These are phyloP conservation scores for Pseudonectria foliicola DNA, from an alignment of 2,329 filamentous ascomycete species.

Conservation along the genomic window DNA sequence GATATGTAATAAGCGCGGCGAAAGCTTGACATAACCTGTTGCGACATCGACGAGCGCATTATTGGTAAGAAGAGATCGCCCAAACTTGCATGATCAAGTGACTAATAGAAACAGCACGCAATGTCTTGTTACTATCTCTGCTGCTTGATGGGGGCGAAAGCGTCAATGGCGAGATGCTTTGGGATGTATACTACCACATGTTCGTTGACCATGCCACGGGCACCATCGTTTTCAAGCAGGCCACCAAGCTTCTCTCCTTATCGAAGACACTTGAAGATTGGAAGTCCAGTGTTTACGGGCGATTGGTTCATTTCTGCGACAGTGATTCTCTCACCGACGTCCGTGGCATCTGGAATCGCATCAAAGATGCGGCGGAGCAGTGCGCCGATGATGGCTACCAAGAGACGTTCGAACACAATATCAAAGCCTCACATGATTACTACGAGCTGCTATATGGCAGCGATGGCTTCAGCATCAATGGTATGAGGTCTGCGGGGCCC, in stretches of 20 bases:
- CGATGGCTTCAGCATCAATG: conserved; percentile 19
- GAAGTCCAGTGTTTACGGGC: conserved; percentile 37
- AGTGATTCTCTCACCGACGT: conserved; percentile 35
- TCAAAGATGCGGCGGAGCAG: conserved; percentile 13
- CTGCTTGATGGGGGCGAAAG: conserved; percentile 34
- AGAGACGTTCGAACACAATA: conserved; percentile 9
- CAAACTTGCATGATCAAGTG: neutral
- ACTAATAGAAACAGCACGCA: conserved; percentile 37
- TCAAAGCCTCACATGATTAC: conserved; percentile 13
- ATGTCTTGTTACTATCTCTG: conserved; percentile 45
- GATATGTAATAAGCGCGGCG: conserved; percentile 25
- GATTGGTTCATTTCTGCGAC: conserved; percentile 41
- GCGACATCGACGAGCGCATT: conserved; percentile 43
- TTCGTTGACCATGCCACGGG: conserved; percentile 34
- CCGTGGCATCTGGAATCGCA: conserved; percentile 29
- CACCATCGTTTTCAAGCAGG: conserved; percentile 32
- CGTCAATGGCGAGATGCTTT: conserved; percentile 28
- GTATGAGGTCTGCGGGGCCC: conserved; percentile 32
- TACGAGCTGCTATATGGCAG: conserved; percentile 9
- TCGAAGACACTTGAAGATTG: conserved; percentile 36
- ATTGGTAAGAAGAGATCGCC: conserved; percentile 35
- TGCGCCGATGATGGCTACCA: conserved; percentile 5
- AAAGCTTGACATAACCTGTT: conserved; percentile 49
- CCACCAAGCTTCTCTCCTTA: conserved; percentile 33
- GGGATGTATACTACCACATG: conserved; percentile 51